Conservation (phyloP, 2,329 filamentous ascomycete species). For the Xylariaceae sp. region DNA sequence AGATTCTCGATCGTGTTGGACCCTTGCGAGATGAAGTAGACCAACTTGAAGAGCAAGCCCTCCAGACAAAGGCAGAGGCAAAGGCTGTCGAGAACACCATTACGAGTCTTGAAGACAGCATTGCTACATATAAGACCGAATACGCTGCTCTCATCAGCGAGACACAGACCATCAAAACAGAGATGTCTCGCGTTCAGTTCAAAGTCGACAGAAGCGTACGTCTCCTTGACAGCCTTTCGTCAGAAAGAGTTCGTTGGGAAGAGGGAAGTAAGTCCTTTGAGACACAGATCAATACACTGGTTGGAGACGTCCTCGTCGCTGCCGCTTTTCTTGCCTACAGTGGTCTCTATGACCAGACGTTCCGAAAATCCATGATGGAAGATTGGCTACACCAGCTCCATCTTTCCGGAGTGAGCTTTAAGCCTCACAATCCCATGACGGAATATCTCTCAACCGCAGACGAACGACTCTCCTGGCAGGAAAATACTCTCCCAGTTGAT, state of each 20-base stretch:
- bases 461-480: constrained; percentile 91
- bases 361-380: constrained; percentile 95
- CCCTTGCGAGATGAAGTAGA: constrained; percentile 87
- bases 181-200: constrained; percentile 95
- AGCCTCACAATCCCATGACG: constrained; percentile 88
- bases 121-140: constrained; percentile 91
- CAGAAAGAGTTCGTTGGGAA: constrained; percentile 91
- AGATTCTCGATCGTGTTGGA: constrained; percentile 90
- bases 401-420: constrained; percentile 89
- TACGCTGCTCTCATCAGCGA: constrained; percentile 95
- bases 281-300: constrained; percentile 92
- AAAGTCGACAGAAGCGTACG: constrained; percentile 97
- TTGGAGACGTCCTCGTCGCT: constrained; percentile 93
- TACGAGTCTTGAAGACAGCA: constrained; percentile 77
- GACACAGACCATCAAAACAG: constrained; percentile 92
- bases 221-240: constrained; percentile 89
- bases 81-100: constrained; percentile 89
- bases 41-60: constrained; percentile 78
- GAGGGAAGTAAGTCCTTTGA: constrained; percentile 97
- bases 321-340: constrained; percentile 96
- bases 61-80: constrained; percentile 90
- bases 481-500: constrained; percentile 87
- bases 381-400: constrained; percentile 95
- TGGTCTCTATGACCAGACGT: constrained; percentile 95
- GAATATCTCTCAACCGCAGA: constrained; percentile 97